Evolutionary conservation across 805 yeast genomes (phyloP).

Genomic region (Sporopachydermia lactativora): DNA sequence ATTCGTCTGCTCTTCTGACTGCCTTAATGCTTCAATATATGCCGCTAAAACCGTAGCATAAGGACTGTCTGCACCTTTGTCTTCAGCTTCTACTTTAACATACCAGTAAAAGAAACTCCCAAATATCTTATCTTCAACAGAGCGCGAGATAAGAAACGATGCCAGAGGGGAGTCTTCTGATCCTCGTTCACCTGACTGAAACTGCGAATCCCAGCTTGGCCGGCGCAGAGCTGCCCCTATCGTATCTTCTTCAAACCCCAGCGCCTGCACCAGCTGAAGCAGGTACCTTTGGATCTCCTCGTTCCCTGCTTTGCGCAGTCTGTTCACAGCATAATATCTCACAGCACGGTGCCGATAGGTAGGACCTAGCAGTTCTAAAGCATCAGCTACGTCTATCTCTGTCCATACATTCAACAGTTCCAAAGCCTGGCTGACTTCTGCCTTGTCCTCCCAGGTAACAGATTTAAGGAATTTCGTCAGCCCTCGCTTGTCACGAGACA

Average conservation of each 20-base stretch:
- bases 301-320: constrained; percentile 65
- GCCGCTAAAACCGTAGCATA: constrained; percentile 33
- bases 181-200: constrained; percentile 11
- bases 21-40: constrained; percentile 21
- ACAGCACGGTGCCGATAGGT: constrained; percentile 60
- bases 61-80: constrained; percentile 29
- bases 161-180: constrained; percentile 44
- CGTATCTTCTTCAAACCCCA: constrained; percentile 50
- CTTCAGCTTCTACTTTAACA: constrained; percentile 76
- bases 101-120: constrained; percentile 90
- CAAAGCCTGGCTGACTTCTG: constrained; percentile 67
- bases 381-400: constrained; percentile 70
- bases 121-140: constrained; percentile 47
- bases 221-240: constrained; percentile 18
- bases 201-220: constrained; percentile 5
- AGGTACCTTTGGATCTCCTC: constrained; percentile 70
- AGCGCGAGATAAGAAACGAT: constrained; percentile 59
- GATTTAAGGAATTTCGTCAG: constrained; percentile 76
- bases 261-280: constrained; percentile 82
- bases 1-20: constrained; percentile 16
- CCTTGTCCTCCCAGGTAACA: constrained; percentile 76
- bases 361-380: constrained; percentile 73
- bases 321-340: constrained; percentile 76
- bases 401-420: constrained; percentile 59
- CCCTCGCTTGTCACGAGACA: constrained; percentile 51